Base-by-base conservation (phyloP, 2,329 filamentous ascomycete species). In the Iodosphaeria phyllophila region DNA sequence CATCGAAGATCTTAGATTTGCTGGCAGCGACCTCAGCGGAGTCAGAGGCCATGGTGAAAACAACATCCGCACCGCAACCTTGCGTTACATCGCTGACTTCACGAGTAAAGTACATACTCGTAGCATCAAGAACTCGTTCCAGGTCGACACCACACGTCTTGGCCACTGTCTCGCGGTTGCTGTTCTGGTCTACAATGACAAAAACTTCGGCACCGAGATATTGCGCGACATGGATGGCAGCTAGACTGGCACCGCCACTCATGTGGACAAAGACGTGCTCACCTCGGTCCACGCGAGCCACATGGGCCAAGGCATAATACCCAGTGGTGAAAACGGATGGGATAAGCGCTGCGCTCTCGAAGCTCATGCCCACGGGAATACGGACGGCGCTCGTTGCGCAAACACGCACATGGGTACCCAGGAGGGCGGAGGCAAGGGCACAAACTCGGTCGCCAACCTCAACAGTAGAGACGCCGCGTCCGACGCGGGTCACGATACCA, bases 381-480 rank as follows among this genome's bases (percentile, higher is more conserved):
- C 36, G 39, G 33, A 40, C 39, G 4, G 40, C 36, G 25, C 43
- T 43, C 3, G 34, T 30, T 3, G 30, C 41, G 23, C 35, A 39
- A 2, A 40, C 38, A 7, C 43, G 38, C 6, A 35, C 35, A 10
- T 29, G 30, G 3, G 41, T 44, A 14, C 41, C 37, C 13, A 43
- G 41, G 6, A 38, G 41, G 8, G 35, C 36, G 52, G 56, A 27
- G 40, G 48, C 46, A 8, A 62, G 46, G 11, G 49, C 48, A 18
- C 40, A 41, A 4, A 46, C 40, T 8, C 35, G 32, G 32, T 45
- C 40, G 8, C 43, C 42, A 4, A 40, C 28, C 12, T 28, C n/a
- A n/a, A 46, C 20, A 8, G 31, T 36, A 27, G 27, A 33, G 10
- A 43, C 40, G 11, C n/a, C n/a, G n/a, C n/a, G n/a, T n/a, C n/a